Evolutionary conservation across 306 rosid genomes (phyloP).

Genomic region (Datisca glomerata): DNA sequence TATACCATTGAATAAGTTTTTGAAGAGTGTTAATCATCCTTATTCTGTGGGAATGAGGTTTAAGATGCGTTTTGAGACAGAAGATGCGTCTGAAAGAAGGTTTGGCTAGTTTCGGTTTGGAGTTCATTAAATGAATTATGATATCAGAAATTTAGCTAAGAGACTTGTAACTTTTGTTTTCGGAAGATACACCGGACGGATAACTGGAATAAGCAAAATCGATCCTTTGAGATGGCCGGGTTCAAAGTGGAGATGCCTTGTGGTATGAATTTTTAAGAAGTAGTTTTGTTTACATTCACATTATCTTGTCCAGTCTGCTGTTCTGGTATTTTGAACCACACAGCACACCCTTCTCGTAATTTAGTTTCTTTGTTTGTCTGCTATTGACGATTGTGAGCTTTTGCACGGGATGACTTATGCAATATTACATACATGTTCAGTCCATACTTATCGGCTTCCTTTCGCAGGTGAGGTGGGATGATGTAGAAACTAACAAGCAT

Average conservation of each 20-base stretch:
- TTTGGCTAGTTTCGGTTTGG: conserved; percentile 14
- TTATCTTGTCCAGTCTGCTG: too few relatives aligned
- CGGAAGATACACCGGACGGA: conserved; percentile 62
- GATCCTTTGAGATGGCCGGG: conserved; percentile 89
- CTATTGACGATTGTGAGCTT: too few relatives aligned
- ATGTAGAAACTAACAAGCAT: conserved; percentile 49
- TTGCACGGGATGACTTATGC: too few relatives aligned
- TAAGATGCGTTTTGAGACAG: conserved; percentile 77
- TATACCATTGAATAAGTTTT: conserved; percentile 50
- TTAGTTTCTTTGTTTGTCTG: too few relatives aligned
- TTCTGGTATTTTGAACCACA: too few relatives aligned
- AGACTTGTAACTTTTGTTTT: background rate
- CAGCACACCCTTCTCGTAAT: too few relatives aligned
- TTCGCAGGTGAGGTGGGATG: conserved; percentile 95
- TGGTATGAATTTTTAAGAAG: conserved; percentile 28
- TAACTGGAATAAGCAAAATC: conserved; percentile 53
- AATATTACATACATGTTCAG: too few relatives aligned
- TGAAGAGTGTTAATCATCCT: conserved; percentile 51
- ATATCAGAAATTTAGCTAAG: background rate
- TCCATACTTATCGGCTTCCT: background rate
- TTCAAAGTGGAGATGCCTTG: conserved; percentile 82
- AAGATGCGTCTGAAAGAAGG: conserved; percentile 88
- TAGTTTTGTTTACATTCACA: too few relatives aligned
- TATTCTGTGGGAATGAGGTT: conserved; percentile 86
- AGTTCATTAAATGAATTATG: conserved; percentile 2